Evolutionary conservation across 2,329 filamentous ascomycete species (phyloP).

Genomic region (Anthostomella pinea): DNA sequence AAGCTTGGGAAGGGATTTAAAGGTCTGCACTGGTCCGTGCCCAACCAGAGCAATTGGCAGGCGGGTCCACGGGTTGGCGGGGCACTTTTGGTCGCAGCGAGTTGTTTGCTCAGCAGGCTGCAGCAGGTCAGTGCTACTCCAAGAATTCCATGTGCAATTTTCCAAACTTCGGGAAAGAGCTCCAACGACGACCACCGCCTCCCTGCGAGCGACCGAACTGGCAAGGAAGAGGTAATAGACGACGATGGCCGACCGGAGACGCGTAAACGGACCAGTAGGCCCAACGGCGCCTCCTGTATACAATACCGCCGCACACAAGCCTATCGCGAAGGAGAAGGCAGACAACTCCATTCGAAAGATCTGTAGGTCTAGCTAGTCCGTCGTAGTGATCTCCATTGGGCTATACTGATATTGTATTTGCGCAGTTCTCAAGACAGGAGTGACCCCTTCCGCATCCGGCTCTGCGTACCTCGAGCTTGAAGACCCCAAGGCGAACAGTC

Average conservation of each 20-base stretch:
- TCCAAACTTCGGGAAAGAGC: slow-evolving; percentile 8
- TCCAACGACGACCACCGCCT: no score
- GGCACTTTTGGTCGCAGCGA: no score
- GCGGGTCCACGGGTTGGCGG: slow-evolving; percentile 11
- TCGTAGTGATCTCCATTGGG: slow-evolving; percentile 3
- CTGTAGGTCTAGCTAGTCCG: slow-evolving; percentile 68
- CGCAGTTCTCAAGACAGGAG: slow-evolving; percentile 79
- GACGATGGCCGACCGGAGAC: slow-evolving; percentile 76
- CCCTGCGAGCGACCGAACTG: no score
- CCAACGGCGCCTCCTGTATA: slow-evolving; percentile 74
- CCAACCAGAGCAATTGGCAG: slow-evolving; percentile 5
- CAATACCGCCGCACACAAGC: slow-evolving; percentile 44
- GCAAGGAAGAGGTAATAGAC: neutral
- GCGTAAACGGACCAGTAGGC: slow-evolving; percentile 83
- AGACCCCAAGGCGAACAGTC: slow-evolving; percentile 40
- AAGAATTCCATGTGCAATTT: slow-evolving; percentile 15
- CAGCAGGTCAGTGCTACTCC: no score
- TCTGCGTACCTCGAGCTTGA: slow-evolving; percentile 80
- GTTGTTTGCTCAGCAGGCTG: no score
- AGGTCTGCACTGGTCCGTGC: slow-evolving; percentile 5
- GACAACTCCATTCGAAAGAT: slow-evolving; percentile 77
- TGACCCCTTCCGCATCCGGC: slow-evolving; percentile 89
- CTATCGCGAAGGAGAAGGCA: slow-evolving; percentile 55
- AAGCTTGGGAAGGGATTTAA: slow-evolving; percentile 15
- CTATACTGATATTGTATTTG: slow-evolving; percentile 1